These are phyloP conservation scores for Aristolochia californica DNA, from an alignment of 164 flowering plant species.

Conservation along the genomic window DNA sequence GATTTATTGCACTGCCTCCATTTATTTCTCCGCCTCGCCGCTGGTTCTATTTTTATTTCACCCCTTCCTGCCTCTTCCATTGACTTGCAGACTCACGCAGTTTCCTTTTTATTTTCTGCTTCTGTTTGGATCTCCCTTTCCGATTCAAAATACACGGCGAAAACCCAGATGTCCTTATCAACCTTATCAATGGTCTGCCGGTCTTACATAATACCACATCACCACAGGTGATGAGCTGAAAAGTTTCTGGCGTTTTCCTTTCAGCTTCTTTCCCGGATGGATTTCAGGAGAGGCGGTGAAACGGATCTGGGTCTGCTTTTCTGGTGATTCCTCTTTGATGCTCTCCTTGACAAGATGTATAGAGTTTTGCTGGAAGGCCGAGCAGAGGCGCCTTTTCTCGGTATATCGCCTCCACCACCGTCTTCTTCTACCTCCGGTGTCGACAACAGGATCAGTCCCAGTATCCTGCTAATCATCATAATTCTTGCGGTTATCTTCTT, in stretches of 20 bases:
- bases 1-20: conserved; percentile 27
- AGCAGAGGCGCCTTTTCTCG: conserved; percentile 6
- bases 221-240: conserved; percentile 8
- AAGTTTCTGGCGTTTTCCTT: conserved; percentile 6
- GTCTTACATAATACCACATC: background rate
- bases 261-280: background rate
- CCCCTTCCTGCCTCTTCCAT: background rate
- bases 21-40: conserved; percentile 21
- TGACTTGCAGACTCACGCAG: background rate
- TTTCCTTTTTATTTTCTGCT: background rate
- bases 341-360: conserved; percentile 18
- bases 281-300: conserved; percentile 9
- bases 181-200: background rate
- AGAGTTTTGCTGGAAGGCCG: conserved; percentile 21
- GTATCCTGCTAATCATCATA: conserved; percentile 57
- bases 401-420: conserved; percentile 18
- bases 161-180: conserved; percentile 7
- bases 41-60: background rate
- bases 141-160: background rate
- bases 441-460: conserved; percentile 60
- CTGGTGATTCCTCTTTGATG: conserved; percentile 15
- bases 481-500: conserved; percentile 83
- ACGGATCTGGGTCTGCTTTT: conserved; percentile 22
- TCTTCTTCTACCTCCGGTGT: conserved; percentile 14
- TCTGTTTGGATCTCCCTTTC: conserved; percentile 1